phyloP scores from a whole-genome alignment of 257 asterid genomes.

The Anisodus acutangulus region DNA sequence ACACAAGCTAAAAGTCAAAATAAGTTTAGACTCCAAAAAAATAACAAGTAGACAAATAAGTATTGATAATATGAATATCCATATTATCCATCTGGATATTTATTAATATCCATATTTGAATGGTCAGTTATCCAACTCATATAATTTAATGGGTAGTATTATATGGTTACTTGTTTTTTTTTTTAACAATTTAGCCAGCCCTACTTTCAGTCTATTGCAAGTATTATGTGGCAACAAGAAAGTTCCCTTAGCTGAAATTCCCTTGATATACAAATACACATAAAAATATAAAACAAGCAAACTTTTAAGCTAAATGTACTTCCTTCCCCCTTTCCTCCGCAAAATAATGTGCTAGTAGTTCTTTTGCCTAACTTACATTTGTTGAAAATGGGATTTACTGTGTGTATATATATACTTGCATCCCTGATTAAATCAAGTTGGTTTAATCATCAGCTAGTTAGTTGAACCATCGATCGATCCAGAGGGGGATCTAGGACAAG shows the following conservation, averaged over 20 bases:
- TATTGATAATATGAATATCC: too few species aligned
- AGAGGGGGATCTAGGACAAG: background rate
- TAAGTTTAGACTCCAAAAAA: too few species aligned
- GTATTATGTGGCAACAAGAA: background rate
- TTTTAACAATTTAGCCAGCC: too few species aligned
- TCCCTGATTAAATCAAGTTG: background rate
- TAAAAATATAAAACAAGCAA: too few species aligned
- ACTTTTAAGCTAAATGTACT: background rate
- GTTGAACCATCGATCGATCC: background rate
- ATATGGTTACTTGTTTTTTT: too few species aligned
- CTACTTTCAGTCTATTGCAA: too few species aligned
- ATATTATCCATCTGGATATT: too few species aligned
- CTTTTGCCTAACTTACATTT: conserved; percentile 18
- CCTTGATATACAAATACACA: background rate
- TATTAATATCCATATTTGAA: too few species aligned
- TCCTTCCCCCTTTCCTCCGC: background rate
- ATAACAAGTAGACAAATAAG: too few species aligned
- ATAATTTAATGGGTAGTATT: too few species aligned
- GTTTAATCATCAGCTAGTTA: background rate
- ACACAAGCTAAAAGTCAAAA: too few species aligned
- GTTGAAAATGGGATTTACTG: conserved; percentile 10
- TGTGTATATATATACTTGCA: background rate
- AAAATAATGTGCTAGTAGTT: background rate
- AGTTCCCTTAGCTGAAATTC: background rate
- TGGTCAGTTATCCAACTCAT: too few species aligned